Evolutionary conservation across 371 early-diverging fungal genomes (phyloP).

Genomic region (Blastocladiella emersonii): DNA sequence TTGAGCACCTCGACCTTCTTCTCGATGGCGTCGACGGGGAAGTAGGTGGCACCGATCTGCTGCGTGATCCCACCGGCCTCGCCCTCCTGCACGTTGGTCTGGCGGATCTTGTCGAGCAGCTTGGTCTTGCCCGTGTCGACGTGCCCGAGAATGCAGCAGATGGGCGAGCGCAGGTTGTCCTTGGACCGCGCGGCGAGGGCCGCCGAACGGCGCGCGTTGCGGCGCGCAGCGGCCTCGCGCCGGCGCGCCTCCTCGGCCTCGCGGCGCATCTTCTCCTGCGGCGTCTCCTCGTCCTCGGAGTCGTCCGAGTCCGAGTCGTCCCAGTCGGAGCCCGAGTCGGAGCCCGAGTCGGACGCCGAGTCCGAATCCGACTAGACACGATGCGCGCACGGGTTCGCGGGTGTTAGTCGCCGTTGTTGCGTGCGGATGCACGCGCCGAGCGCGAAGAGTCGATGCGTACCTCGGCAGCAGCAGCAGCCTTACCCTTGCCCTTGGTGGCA

Average conservation of each 20-base stretch:
- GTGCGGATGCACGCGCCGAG: no score
- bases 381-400: no score
- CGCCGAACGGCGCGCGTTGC: slow-evolving; percentile 49
- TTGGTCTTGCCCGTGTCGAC: slow-evolving; percentile 99
- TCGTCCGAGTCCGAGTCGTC: slow-evolving; percentile 24
- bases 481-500: no score
- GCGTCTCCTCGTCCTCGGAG: slow-evolving; percentile 24
- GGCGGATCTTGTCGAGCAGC: slow-evolving; percentile 98
- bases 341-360: neutral
- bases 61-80: slow-evolving; percentile 99
- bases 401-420: no score
- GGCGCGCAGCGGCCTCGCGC: slow-evolving; percentile 65
- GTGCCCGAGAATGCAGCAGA: slow-evolving; percentile 99
- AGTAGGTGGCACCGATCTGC: slow-evolving; percentile 99
- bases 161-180: slow-evolving; percentile 93
- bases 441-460: no score
- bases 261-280: slow-evolving; percentile 8
- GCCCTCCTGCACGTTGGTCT: slow-evolving; percentile 99
- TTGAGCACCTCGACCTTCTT: slow-evolving; percentile 72
- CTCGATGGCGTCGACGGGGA: slow-evolving; percentile 90
- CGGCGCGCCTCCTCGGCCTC: slow-evolving; percentile 44
- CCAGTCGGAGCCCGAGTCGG: slow-evolving; percentile 29
- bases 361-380: neutral
- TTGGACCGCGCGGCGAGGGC: slow-evolving; percentile 73
- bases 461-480: no score